Conservation (phyloP, 2,329 filamentous ascomycete species). For the Cordyceps javanica region DNA sequence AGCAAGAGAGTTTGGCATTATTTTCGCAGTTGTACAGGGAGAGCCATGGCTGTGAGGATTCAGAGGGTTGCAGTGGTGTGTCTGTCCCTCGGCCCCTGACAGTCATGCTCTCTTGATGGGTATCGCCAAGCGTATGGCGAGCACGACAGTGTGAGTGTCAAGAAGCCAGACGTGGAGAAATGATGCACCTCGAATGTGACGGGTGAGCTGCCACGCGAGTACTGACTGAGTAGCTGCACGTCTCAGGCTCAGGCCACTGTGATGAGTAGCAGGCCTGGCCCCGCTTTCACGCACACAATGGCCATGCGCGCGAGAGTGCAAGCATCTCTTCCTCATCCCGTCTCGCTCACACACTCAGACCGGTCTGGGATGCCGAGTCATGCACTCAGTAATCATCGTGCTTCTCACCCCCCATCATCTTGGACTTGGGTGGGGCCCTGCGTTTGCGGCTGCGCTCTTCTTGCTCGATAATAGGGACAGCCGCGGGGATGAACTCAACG, state of each 20-base stretch:
- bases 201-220: constrained; percentile 6
- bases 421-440: constrained; percentile 32
- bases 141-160: not conserved
- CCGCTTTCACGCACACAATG: not conserved
- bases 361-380: not conserved
- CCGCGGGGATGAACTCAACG: constrained; percentile 34
- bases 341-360: not conserved
- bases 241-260: constrained; percentile 4
- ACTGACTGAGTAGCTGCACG: constrained; percentile 7
- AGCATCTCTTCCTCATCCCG: not conserved
- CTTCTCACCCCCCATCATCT: constrained; percentile 26
- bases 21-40: not conserved
- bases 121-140: not conserved
- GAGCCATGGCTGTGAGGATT: not conserved
- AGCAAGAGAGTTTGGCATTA: not conserved
- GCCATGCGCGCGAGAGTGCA: not conserved
- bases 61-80: too few relatives aligned
- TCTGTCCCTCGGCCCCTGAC: not conserved
- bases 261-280: not conserved
- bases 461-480: constrained; percentile 34
- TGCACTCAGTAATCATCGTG: constrained; percentile 23
- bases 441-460: constrained; percentile 35
- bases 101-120: not conserved
- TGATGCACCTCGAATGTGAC: not conserved
- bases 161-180: not conserved